Evolutionary conservation across 805 yeast genomes (phyloP).

Genomic region (Myxozyma geophila): DNA sequence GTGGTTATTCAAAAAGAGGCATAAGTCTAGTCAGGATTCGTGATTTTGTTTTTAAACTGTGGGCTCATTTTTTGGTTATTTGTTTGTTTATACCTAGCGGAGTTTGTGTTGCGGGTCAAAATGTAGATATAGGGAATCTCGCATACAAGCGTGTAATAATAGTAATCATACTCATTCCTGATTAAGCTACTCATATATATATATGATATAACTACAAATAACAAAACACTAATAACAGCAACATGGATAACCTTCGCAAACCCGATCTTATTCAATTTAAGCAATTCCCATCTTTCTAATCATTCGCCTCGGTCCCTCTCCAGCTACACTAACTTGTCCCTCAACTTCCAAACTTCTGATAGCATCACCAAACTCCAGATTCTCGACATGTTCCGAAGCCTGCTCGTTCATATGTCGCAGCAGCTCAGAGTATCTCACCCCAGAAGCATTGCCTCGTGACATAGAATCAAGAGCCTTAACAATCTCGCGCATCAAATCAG

Average conservation of each 20-base stretch:
- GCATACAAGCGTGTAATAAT: too few species aligned
- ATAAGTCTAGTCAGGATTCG: slow-evolving; percentile 5
- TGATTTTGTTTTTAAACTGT: neutral
- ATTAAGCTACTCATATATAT: too few species aligned
- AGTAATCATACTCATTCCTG: too few species aligned
- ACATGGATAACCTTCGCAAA: neutral
- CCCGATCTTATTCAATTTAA: neutral
- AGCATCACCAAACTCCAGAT: slow-evolving; percentile 69
- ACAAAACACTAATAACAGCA: neutral
- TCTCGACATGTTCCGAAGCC: slow-evolving; percentile 66
- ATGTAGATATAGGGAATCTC: too few species aligned
- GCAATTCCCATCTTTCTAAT: slow-evolving; percentile 45
- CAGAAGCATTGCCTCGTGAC: slow-evolving; percentile 28
- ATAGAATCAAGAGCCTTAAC: slow-evolving; percentile 54
- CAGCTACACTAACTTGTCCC: slow-evolving; percentile 67
- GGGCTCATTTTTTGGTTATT: neutral
- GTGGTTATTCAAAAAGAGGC: slow-evolving; percentile 9
- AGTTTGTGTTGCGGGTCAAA: too few species aligned
- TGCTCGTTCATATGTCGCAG: slow-evolving; percentile 67
- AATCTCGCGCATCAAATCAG: slow-evolving; percentile 70
- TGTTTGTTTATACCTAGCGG: neutral
- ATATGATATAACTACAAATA: neutral
- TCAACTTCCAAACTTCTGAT: slow-evolving; percentile 71
- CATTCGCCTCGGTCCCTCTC: slow-evolving; percentile 72
- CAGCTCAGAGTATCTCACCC: slow-evolving; percentile 63